These are phyloP conservation scores for Macrocybe gigantea DNA, from an alignment of 768 basidiomycete genomes.

Conservation along the genomic window DNA sequence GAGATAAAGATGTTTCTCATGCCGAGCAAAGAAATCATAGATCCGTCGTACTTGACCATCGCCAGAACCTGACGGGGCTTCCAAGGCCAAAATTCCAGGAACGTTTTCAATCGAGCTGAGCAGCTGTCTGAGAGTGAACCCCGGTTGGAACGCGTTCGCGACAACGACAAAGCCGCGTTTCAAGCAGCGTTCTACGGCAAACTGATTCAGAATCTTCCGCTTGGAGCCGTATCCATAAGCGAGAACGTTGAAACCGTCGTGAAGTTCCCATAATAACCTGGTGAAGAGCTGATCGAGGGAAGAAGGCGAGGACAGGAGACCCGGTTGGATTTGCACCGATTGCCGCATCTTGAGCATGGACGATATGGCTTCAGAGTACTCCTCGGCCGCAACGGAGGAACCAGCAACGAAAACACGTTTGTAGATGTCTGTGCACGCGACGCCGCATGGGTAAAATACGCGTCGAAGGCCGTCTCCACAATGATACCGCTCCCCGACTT, in stretches of 20 bases:
- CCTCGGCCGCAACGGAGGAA: constrained; percentile 66
- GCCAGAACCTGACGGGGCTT: constrained; percentile 30
- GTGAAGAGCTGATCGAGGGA: constrained; percentile 35
- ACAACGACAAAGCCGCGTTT: constrained; percentile 68
- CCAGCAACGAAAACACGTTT: constrained; percentile 71
- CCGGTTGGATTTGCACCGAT: constrained; percentile 25
- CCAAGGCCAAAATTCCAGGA: constrained; percentile 32
- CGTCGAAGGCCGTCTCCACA: constrained; percentile 72
- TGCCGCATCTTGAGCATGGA: constrained; percentile 18
- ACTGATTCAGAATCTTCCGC: constrained; percentile 64
- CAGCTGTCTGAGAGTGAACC: constrained; percentile 63
- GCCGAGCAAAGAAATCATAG: constrained; percentile 52
- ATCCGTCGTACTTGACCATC: constrained; percentile 65
- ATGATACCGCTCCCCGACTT: constrained; percentile 25
- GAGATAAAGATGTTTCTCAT: constrained; percentile 47
- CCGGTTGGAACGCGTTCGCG: constrained; percentile 73
- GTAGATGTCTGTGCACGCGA: constrained; percentile 67
- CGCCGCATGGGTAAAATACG: constrained; percentile 69
- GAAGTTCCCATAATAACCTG: constrained; percentile 66
- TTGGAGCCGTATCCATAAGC: constrained; percentile 93
- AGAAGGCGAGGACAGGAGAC: constrained; percentile 24
- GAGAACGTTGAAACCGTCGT: constrained; percentile 81
- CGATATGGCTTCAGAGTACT: constrained; percentile 41
- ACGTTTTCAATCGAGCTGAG: constrained; percentile 53
- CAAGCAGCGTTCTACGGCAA: constrained; percentile 54